These are phyloP conservation scores for Diaporthe longicolla DNA, from an alignment of 2,329 filamentous ascomycete species.

Conservation along the genomic window DNA sequence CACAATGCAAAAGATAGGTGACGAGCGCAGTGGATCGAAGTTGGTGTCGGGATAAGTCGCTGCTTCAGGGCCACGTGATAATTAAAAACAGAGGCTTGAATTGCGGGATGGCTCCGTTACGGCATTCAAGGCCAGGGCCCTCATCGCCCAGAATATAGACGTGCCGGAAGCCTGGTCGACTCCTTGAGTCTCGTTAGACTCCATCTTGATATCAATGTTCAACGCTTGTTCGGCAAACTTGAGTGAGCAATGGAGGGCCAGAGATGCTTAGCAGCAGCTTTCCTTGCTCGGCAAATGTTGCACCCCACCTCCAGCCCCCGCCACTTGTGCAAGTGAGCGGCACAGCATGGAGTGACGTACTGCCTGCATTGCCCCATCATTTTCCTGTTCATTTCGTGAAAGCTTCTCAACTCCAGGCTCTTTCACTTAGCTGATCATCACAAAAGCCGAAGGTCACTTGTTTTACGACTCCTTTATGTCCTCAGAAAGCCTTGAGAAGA, in stretches of 20 bases:
- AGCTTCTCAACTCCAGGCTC: no score
- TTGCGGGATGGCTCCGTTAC: not conserved
- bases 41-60: not conserved
- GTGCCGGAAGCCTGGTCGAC: not conserved
- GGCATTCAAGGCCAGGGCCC: not conserved
- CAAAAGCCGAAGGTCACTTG: no score
- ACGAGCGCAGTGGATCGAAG: constrained; percentile 13
- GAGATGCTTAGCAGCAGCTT: not conserved
- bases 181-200: not conserved
- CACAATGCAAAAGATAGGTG: not conserved
- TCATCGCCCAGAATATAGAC: constrained; percentile 2
- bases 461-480: no score
- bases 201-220: not conserved
- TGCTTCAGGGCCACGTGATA: not conserved
- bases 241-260: not conserved
- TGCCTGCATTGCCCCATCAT: no score
- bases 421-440: no score
- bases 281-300: no score
- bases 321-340: no score
- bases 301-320: no score
- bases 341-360: no score
- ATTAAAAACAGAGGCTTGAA: not conserved
- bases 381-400: no score
- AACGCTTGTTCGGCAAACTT: not conserved
- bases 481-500: no score